A percentile compares a stretch with the other conserved stretches of the same genome.
Evolutionary conservation across 768 basidiomycete genomes (phyloP).

Genomic region (Pholiota conissans): DNA sequence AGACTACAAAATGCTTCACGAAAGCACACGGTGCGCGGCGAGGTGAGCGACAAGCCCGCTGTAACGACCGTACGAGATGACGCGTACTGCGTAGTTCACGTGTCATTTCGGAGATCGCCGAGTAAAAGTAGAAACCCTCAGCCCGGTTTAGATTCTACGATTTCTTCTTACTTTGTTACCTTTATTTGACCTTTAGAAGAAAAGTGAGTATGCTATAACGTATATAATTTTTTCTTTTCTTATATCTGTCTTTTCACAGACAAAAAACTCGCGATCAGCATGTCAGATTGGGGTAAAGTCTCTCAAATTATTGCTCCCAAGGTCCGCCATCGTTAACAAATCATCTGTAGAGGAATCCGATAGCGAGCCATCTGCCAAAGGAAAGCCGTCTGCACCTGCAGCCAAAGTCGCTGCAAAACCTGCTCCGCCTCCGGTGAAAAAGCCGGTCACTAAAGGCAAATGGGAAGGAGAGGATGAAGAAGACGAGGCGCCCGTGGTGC

Average conservation of each 20-base stretch:
- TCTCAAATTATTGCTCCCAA: slow-evolving; percentile 5
- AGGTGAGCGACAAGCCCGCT: too few relatives aligned
- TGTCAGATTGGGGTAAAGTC: slow-evolving; percentile 23
- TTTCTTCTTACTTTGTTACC: not conserved
- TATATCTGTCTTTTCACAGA: not conserved
- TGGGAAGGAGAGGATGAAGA: slow-evolving; percentile 96
- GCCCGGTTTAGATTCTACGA: not conserved
- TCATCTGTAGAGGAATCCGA: slow-evolving; percentile 35
- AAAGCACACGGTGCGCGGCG: too few relatives aligned
- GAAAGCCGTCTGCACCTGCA: slow-evolving; percentile 19
- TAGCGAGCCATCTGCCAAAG: slow-evolving; percentile 32
- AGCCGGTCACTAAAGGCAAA: slow-evolving; percentile 48
- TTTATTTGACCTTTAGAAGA: not conserved
- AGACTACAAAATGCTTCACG: too few relatives aligned
- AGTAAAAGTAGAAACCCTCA: not conserved
- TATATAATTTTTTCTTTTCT: not conserved
- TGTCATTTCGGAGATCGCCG: not conserved
- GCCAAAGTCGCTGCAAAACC: slow-evolving; percentile 21
- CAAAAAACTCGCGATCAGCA: not conserved
- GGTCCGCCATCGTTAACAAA: slow-evolving; percentile 12
- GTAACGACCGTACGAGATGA: too few relatives aligned
- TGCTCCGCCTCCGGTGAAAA: slow-evolving; percentile 18
- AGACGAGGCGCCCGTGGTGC: slow-evolving; percentile 71
- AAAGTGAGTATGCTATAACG: not conserved
- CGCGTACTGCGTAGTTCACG: not conserved